Evolutionary conservation across 345 rosid species (phyloP).

Genomic region (Durio zibethinus): DNA sequence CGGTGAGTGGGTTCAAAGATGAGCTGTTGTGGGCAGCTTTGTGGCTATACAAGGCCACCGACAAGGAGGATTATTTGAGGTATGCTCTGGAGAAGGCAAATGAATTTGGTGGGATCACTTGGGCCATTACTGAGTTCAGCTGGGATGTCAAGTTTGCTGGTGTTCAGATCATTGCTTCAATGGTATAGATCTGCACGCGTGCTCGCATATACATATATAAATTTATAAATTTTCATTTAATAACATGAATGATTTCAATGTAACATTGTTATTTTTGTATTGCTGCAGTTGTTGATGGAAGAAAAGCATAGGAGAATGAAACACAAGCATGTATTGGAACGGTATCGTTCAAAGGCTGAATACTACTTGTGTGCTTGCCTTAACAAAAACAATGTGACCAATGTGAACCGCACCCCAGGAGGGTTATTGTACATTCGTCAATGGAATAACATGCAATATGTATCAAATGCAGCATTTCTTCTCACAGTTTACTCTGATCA

Average conservation of each 20-base stretch:
- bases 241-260: too few species aligned
- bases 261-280: not conserved
- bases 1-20: conserved; percentile 71
- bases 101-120: conserved; percentile 57
- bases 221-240: too few species aligned
- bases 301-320: conserved; percentile 20
- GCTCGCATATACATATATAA: not conserved
- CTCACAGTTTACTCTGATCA: conserved; percentile 47
- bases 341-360: conserved; percentile 48
- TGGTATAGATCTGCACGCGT: conserved; percentile 16
- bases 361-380: conserved; percentile 55
- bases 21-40: conserved; percentile 72
- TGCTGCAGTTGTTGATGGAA: conserved; percentile 35
- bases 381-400: conserved; percentile 29
- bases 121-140: conserved; percentile 71
- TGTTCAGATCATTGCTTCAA: conserved; percentile 53
- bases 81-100: conserved; percentile 42
- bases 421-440: conserved; percentile 48
- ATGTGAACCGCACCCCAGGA: conserved; percentile 53
- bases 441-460: conserved; percentile 79
- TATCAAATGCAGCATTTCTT: conserved; percentile 46
- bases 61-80: conserved; percentile 36
- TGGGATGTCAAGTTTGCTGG: conserved; percentile 76
- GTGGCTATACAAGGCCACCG: conserved; percentile 75
- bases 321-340: conserved; percentile 23